A percentile compares a stretch with the other conserved stretches of the same genome.
Evolutionary conservation across 108 stramenopile genomes (phyloP).

Genomic region (Cyclotella choctawhatcheeana): DNA sequence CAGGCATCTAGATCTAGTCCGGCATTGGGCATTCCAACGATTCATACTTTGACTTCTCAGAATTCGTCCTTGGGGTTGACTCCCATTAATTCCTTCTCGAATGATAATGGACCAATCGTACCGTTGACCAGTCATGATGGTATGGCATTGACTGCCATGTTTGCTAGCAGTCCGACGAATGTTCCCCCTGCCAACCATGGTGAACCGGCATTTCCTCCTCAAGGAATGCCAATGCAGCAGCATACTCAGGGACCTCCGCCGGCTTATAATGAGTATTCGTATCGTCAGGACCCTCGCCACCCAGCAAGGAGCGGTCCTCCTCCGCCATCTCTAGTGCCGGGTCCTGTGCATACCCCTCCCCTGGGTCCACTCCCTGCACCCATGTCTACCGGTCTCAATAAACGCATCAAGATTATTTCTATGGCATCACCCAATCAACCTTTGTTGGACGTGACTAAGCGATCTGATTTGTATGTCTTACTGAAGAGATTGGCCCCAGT

Average conservation of each 20-base stretch:
- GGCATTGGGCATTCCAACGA: slow-evolving; percentile 6
- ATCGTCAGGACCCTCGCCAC: not conserved
- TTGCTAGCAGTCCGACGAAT: not conserved
- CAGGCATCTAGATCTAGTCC: not conserved
- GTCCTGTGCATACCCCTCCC: not conserved
- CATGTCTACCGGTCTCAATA: slow-evolving; percentile 20
- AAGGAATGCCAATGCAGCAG: not conserved
- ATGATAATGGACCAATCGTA: slow-evolving; percentile 1
- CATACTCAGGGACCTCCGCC: not conserved
- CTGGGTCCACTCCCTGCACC: not conserved
- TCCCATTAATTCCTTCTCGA: slow-evolving; percentile 42
- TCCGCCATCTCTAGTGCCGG: not conserved
- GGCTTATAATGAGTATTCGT: not conserved
- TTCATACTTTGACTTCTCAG: slow-evolving; percentile 34
- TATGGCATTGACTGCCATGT: slow-evolving; percentile 8
- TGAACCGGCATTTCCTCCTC: no score
- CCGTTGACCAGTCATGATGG: slow-evolving; percentile 34
- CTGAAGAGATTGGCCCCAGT: slow-evolving; percentile 29
- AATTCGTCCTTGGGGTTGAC: slow-evolving; percentile 38
- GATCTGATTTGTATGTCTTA: slow-evolving; percentile 29
- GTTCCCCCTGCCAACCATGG: not conserved
- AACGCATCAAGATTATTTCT: slow-evolving; percentile 24
- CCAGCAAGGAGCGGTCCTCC: not conserved
- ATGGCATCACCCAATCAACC: slow-evolving; percentile 4
- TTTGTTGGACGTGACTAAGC: slow-evolving; percentile 18